Conservation (phyloP, 495 filamentous ascomycete species). For the Podospora bellae-mahoneyi region DNA sequence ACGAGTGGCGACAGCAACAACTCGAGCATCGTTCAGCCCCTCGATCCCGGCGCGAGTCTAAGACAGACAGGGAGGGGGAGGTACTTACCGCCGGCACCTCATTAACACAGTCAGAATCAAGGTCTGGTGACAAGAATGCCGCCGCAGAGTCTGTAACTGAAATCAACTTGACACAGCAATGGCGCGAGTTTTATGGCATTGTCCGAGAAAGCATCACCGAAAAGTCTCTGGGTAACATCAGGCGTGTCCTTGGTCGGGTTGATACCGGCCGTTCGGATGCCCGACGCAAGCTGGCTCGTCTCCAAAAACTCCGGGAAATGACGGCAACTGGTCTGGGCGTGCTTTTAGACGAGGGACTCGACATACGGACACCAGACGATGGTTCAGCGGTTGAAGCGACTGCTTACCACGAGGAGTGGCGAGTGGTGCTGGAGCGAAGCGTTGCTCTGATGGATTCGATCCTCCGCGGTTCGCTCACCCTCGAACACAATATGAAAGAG, state of each 20-base stretch:
- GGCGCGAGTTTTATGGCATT: constrained; percentile 77
- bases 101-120: neutral
- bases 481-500: constrained; percentile 56
- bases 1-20: constrained; percentile 22
- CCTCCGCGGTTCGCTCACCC: constrained; percentile 54
- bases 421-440: constrained; percentile 63
- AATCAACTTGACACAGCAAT: constrained; percentile 49
- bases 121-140: neutral
- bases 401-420: constrained; percentile 59
- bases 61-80: neutral
- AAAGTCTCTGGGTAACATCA: constrained; percentile 57
- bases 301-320: constrained; percentile 66
- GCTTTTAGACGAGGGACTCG: constrained; percentile 75
- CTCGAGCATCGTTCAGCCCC: constrained; percentile 2
- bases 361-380: constrained; percentile 37
- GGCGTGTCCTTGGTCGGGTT: constrained; percentile 65
- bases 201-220: constrained; percentile 66
- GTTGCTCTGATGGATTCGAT: constrained; percentile 80
- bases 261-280: constrained; percentile 67
- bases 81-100: neutral
- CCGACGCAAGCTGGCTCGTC: constrained; percentile 59
- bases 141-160: neutral
- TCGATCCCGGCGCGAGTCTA: neutral
- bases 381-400: constrained; percentile 39
- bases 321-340: constrained; percentile 85